Evolutionary conservation across 352 stramenopile species (phyloP).

Genomic region (Phytophthora chlamydospora): DNA sequence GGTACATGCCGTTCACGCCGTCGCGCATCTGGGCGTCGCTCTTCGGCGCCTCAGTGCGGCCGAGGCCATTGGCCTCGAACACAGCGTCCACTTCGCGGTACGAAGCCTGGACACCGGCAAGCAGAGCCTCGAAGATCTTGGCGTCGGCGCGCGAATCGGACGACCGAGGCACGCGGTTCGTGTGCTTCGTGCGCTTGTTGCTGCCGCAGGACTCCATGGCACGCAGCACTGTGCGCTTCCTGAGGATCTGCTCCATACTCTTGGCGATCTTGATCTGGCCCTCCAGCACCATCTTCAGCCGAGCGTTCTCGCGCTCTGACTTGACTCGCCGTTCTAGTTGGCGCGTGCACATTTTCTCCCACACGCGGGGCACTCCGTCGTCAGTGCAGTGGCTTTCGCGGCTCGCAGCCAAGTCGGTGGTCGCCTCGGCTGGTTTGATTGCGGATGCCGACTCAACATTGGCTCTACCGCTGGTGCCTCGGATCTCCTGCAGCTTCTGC

Average conservation of each 20-base stretch:
- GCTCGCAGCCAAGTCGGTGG: background rate
- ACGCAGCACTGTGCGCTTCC: constrained; percentile 38
- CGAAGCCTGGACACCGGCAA: constrained; percentile 34
- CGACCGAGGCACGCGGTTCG: constrained; percentile 25
- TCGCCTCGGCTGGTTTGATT: background rate
- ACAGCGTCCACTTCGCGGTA: constrained; percentile 39
- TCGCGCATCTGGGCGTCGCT: constrained; percentile 38
- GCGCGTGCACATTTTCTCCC: constrained; percentile 37
- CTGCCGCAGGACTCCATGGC: constrained; percentile 32
- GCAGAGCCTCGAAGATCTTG: constrained; percentile 35
- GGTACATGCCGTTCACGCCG: constrained; percentile 30
- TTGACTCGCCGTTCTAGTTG: constrained; percentile 39
- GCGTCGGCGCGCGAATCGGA: constrained; percentile 22
- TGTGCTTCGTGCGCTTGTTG: constrained; percentile 39
- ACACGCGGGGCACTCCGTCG: constrained; percentile 30
- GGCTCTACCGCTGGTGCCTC: background rate
- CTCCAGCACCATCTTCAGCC: constrained; percentile 41
- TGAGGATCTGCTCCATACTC: constrained; percentile 44
- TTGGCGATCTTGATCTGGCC: constrained; percentile 49
- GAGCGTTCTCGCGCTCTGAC: constrained; percentile 42
- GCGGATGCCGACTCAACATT: background rate
- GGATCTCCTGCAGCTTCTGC: constrained; percentile 32
- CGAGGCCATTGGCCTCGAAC: constrained; percentile 43
- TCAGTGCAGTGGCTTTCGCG: constrained; percentile 1
- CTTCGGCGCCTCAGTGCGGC: constrained; percentile 23